A percentile compares a stretch with the other conserved stretches of the same genome.
Conservation (phyloP, 1,139 yeast genomes). For the Zygosaccharomyces pseudobailii region DNA sequence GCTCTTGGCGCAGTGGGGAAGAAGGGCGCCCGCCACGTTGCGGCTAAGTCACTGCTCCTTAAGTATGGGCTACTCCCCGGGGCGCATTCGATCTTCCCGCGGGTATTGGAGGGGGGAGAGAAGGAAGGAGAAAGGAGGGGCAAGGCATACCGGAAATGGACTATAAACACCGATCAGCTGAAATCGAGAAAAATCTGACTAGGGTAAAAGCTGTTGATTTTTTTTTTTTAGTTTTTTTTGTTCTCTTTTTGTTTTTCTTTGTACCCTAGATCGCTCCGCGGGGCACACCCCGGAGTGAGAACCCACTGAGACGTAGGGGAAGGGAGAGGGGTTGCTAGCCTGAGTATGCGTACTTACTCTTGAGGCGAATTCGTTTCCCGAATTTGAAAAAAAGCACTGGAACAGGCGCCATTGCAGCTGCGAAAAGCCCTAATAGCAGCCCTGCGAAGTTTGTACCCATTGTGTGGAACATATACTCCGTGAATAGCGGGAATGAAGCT, state of each 20-base stretch:
- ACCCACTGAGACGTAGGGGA: no score
- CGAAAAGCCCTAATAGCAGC: slow-evolving; percentile 66
- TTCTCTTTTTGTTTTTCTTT: no score
- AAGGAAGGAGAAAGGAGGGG: no score
- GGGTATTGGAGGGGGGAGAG: no score
- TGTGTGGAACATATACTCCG: slow-evolving; percentile 63
- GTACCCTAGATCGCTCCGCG: no score
- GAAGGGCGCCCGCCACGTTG: no score
- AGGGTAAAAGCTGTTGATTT: no score
- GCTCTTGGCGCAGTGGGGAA: no score
- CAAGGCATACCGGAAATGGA: not conserved
- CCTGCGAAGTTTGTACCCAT: slow-evolving; percentile 85
- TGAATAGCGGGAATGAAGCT: slow-evolving; percentile 77
- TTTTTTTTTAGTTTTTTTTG: no score
- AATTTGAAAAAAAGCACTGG: slow-evolving; percentile 56
- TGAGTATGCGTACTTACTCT: slow-evolving; percentile 51
- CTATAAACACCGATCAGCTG: not conserved
- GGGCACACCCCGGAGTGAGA: no score
- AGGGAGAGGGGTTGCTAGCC: slow-evolving; percentile 2
- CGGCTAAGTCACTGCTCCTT: not conserved
- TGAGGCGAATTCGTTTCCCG: slow-evolving; percentile 54
- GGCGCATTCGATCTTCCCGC: no score
- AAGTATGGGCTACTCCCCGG: not conserved
- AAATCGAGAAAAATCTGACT: no score
- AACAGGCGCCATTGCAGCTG: slow-evolving; percentile 56